These are phyloP conservation scores for Hordeum vulgare DNA, from an alignment of 176 grass and related monocot genomes.

Conservation along the genomic window DNA sequence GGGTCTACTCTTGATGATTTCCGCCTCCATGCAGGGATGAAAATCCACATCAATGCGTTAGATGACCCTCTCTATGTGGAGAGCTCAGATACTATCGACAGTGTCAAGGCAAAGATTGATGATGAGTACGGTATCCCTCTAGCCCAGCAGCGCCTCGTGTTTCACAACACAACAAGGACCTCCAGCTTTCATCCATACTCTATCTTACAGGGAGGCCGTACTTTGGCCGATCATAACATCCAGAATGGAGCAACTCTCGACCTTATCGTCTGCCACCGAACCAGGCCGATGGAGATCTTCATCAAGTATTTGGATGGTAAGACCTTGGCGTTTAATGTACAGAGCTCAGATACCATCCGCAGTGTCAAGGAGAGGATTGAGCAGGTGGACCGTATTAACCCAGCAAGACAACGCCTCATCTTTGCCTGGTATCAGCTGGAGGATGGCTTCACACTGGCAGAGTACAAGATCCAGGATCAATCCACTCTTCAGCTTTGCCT, in stretches of 20 bases:
- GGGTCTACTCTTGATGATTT: neutral
- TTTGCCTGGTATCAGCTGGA: neutral
- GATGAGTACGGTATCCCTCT: neutral
- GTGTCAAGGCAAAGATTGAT: neutral
- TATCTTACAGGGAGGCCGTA: neutral
- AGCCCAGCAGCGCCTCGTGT: neutral
- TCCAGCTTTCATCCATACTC: no score
- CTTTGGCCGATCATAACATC: neutral
- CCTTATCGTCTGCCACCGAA: neutral
- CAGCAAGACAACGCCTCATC: neutral
- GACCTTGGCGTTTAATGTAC: neutral
- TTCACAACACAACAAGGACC: neutral
- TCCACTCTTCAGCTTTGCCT: neutral
- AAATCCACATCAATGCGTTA: neutral
- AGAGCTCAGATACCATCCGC: neutral
- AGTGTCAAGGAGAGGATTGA: neutral
- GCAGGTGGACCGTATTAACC: neutral
- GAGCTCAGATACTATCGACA: neutral
- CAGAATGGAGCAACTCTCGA: neutral
- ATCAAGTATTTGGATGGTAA: neutral
- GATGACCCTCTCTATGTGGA: neutral
- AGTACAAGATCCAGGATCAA: neutral
- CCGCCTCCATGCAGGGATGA: neutral
- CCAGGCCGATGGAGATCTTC: neutral
- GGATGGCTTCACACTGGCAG: neutral